Evolutionary conservation across 1,139 yeast genomes (phyloP), one percentile per base, ranked within the genome.

Genomic region (Hyphopichia khmerensis): DNA sequence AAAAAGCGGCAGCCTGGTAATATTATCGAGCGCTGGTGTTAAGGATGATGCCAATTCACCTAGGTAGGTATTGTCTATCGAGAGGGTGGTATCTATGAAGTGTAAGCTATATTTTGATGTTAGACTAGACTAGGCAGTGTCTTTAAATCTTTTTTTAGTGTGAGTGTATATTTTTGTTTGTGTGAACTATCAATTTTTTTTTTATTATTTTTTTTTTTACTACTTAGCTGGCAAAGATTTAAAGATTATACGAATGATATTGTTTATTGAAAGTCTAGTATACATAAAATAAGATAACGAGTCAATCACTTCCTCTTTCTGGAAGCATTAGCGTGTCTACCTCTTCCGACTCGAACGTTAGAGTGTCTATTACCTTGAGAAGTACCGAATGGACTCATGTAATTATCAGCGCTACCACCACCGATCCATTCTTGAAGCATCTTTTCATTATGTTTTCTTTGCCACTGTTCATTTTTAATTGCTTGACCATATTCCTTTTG

Each of bases 401-500:
- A 84, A 55, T 87, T 85, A 56, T 91, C 98, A 7, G 96, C 97
- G 46, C 95, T 85, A 4, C 95, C 96, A 16, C 96, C 96, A 24
- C 96, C 96, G 42, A 90, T 82, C 87, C 95, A 93, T 57, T 89
- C 90, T 55, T 85, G 83, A 50, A 90, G 69, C 48, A 86, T 71
- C 65, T 90, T 90, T 55, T 90, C 97, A 53, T 88, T 88, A 57
- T 88, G 87, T 55, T 86, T 78, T 60, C 88, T 80, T 55, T 84
- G 86, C 95, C 97, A 89, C 39, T 84, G 83, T 45, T 90, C 95
- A 56, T 87, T 84, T 60, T 90, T 90, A 44, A 91, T 64, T 1
- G 96, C 96, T 60, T 86, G 84, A 53, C 81, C 82, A 63, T 93
- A 95, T 64, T 93, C 99, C 57, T 86, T 87, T 67, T 93, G 98